Percentiles rank a stretch among this genome's conserved stretches.
phyloP scores from a whole-genome alignment of 1,284 basidiomycete species.

The Pholiota adiposa region DNA sequence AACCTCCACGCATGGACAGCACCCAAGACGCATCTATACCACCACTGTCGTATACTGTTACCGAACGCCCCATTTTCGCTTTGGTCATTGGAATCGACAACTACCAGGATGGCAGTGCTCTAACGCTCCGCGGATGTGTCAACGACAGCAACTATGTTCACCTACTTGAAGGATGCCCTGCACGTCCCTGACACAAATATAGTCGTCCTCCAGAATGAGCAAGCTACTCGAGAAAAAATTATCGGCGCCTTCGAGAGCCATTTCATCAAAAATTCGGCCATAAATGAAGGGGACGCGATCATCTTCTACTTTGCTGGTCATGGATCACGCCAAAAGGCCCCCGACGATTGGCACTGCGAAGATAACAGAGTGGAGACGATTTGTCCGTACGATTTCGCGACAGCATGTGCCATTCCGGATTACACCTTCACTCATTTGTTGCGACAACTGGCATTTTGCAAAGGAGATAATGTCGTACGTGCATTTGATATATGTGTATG shows the following conservation, averaged over 20 bases:
- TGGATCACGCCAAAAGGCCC: constrained; percentile 58
- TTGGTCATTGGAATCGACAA: constrained; percentile 67
- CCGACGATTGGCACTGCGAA: constrained; percentile 52
- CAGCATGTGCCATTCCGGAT: too few species aligned
- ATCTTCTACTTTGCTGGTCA: constrained; percentile 73
- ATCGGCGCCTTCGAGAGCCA: constrained; percentile 62
- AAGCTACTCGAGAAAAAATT: constrained; percentile 63
- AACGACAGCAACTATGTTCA: constrained; percentile 61
- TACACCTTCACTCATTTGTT: too few species aligned
- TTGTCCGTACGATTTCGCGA: too few species aligned
- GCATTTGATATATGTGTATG: too few species aligned
- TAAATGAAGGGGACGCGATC: constrained; percentile 63
- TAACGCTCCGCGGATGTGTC: constrained; percentile 58
- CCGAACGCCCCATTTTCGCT: too few species aligned
- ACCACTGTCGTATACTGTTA: too few species aligned
- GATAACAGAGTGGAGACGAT: too few species aligned
- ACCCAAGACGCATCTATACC: too few species aligned
- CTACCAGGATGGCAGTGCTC: constrained; percentile 43
- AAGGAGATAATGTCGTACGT: too few species aligned
- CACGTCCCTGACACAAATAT: constrained; percentile 63
- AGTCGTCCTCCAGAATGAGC: constrained; percentile 53
- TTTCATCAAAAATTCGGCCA: constrained; percentile 59
- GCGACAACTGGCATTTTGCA: too few species aligned
- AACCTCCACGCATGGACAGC: too few species aligned
- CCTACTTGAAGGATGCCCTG: constrained; percentile 59